Percentiles rank a stretch among this genome's conserved stretches.
Evolutionary conservation across 257 asterid genomes (phyloP).

Genomic region (Echium plantagineum): DNA sequence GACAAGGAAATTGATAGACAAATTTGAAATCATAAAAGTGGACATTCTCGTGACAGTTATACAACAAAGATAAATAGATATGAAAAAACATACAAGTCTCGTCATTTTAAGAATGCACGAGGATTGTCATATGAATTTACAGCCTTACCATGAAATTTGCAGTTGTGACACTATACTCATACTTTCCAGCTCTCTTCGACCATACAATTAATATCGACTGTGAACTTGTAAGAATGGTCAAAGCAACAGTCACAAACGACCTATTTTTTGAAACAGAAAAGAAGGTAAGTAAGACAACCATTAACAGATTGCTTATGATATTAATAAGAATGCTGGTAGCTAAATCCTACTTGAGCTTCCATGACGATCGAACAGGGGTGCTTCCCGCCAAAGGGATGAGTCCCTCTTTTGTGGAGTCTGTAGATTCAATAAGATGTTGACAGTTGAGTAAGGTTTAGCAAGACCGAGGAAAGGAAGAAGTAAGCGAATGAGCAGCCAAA

Average conservation of each 20-base stretch:
- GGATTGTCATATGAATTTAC: not conserved
- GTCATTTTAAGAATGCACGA: not conserved
- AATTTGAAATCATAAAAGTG: slow-evolving; percentile 1
- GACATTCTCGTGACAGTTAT: not conserved
- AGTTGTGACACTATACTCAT: slow-evolving; percentile 95
- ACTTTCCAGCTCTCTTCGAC: slow-evolving; percentile 99
- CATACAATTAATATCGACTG: slow-evolving; percentile 98
- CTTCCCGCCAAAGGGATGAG: slow-evolving; percentile 32
- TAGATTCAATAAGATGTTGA: slow-evolving; percentile 7
- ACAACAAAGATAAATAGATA: not conserved
- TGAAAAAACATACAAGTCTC: not conserved
- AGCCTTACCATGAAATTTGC: slow-evolving; percentile 82
- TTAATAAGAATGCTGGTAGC: slow-evolving; percentile 7
- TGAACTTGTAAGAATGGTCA: slow-evolving; percentile 94
- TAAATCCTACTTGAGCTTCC: slow-evolving; percentile 74
- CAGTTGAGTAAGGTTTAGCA: slow-evolving; percentile 7
- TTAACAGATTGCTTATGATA: not conserved
- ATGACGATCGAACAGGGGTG: slow-evolving; percentile 47
- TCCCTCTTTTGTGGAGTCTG: slow-evolving; percentile 36
- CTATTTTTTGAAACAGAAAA: slow-evolving; percentile 24
- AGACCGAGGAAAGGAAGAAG: not conserved
- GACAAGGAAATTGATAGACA: slow-evolving; percentile 10
- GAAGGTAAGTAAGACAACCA: not conserved
- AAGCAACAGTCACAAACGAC: slow-evolving; percentile 70
- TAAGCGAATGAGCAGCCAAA: not conserved